These are phyloP conservation scores for Microcera coccophila DNA, from an alignment of 2,329 filamentous ascomycete species.

Conservation along the genomic window DNA sequence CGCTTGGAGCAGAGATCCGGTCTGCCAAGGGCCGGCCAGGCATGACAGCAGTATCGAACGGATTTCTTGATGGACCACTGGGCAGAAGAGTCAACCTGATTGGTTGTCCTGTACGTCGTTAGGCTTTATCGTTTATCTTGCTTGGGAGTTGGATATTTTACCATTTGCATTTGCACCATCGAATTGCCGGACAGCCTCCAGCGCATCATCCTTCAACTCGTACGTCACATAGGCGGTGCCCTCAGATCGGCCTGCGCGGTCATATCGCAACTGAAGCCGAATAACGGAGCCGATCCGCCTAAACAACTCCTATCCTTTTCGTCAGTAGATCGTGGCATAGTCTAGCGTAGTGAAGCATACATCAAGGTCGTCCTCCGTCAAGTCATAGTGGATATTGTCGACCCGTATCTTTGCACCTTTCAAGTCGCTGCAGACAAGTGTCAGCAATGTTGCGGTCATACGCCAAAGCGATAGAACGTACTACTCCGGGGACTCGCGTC, in stretches of 20 bases:
- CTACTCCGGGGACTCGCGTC: slow-evolving; percentile 42
- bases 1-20: slow-evolving; percentile 52
- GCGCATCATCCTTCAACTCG: slow-evolving; percentile 64
- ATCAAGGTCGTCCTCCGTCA: slow-evolving; percentile 78
- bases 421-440: slow-evolving; percentile 40
- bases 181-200: slow-evolving; percentile 71
- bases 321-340: slow-evolving; percentile 24
- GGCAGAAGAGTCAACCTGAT: slow-evolving; percentile 69
- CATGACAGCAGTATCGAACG: slow-evolving; percentile 53
- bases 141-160: slow-evolving; percentile 23
- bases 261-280: slow-evolving; percentile 71
- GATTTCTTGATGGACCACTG: slow-evolving; percentile 47
- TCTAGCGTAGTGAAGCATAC: slow-evolving; percentile 42
- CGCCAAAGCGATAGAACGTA: slow-evolving; percentile 15
- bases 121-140: slow-evolving; percentile 5
- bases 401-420: slow-evolving; percentile 71
- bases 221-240: slow-evolving; percentile 84
- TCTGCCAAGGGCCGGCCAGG: slow-evolving; percentile 57
- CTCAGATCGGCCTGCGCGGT: slow-evolving; percentile 83
- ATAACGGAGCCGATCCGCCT: slow-evolving; percentile 68
- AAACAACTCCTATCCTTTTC: slow-evolving; percentile 67
- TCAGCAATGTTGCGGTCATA: slow-evolving; percentile 12
- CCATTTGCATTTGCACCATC: slow-evolving; percentile 88
- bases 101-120: slow-evolving; percentile 59
- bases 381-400: slow-evolving; percentile 88